Conservation (phyloP, 2,329 filamentous ascomycete species). For the Aureobasidium lini region DNA sequence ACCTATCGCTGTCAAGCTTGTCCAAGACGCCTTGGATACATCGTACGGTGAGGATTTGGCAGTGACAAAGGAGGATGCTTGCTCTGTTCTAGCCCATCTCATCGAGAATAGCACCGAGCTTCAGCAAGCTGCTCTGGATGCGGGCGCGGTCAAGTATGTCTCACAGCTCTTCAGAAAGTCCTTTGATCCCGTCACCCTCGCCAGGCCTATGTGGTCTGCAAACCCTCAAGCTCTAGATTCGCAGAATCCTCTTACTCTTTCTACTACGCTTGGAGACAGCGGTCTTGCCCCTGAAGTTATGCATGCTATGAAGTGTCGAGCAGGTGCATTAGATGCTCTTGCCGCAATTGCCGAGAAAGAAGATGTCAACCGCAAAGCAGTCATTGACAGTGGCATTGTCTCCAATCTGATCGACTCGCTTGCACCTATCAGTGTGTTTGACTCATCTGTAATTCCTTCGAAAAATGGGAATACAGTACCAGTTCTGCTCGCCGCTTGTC, state of each 20-base stretch:
- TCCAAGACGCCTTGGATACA: constrained; percentile 29
- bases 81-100: constrained; percentile 68
- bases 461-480: constrained; percentile 68
- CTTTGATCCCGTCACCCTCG: constrained; percentile 51
- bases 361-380: constrained; percentile 72
- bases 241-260: constrained; percentile 19
- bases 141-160: constrained; percentile 53
- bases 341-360: constrained; percentile 75
- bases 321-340: constrained; percentile 68
- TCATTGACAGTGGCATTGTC: constrained; percentile 76
- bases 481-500: constrained; percentile 79
- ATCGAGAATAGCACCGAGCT: constrained; percentile 70
- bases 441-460: constrained; percentile 18
- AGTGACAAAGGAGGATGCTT: constrained; percentile 57
- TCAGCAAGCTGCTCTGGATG: constrained; percentile 75
- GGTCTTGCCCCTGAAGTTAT: constrained; percentile 54
- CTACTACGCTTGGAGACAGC: constrained; percentile 49
- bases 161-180: constrained; percentile 58
- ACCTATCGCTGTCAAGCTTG: constrained; percentile 42
- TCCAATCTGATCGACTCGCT: constrained; percentile 79
- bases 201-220: constrained; percentile 49
- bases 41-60: constrained; percentile 43
- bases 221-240: constrained; percentile 23
- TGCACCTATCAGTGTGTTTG: constrained; percentile 40
- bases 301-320: constrained; percentile 69